Evolutionary conservation across 2,329 filamentous ascomycete species (phyloP).

Genomic region (Aspergillus sclerotialis): DNA sequence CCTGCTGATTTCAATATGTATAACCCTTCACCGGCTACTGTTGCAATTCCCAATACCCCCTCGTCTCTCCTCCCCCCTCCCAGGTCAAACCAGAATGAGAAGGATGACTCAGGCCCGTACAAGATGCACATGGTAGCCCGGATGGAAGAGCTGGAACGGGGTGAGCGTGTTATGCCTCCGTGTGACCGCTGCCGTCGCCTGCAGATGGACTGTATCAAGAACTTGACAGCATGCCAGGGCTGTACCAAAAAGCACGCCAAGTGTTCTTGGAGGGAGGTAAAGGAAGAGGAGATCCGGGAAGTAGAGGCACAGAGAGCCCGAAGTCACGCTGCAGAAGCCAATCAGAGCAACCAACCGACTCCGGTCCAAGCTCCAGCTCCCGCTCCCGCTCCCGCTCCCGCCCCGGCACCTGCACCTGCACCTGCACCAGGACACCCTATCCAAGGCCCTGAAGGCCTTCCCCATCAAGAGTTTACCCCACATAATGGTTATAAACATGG

Average conservation of each 20-base stretch:
- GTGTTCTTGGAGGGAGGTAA: slow-evolving; percentile 78
- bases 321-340: slow-evolving; percentile 10
- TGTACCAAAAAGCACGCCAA: slow-evolving; percentile 89
- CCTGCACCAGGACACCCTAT: slow-evolving; percentile 1
- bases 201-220: slow-evolving; percentile 75
- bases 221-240: slow-evolving; percentile 76
- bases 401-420: slow-evolving; percentile 4
- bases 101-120: slow-evolving; percentile 53
- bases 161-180: slow-evolving; percentile 69
- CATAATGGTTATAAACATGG: slow-evolving; percentile 1
- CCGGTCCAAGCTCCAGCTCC: slow-evolving; percentile 4
- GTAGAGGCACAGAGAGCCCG: slow-evolving; percentile 12
- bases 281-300: slow-evolving; percentile 57
- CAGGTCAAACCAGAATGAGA: slow-evolving; percentile 41
- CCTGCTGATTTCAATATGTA: slow-evolving; percentile 33
- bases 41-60: slow-evolving; percentile 50
- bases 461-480: background rate
- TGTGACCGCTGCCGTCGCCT: slow-evolving; percentile 77
- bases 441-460: slow-evolving; percentile 2
- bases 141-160: slow-evolving; percentile 68
- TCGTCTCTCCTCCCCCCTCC: slow-evolving; percentile 45
- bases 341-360: slow-evolving; percentile 6
- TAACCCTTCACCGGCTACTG: slow-evolving; percentile 37
- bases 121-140: slow-evolving; percentile 63
- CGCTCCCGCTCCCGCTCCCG: slow-evolving; percentile 4